A percentile compares a stretch with the other conserved stretches of the same genome.
phyloP scores from a whole-genome alignment of 2,329 filamentous ascomycete species.

The Penicillium glabrum region DNA sequence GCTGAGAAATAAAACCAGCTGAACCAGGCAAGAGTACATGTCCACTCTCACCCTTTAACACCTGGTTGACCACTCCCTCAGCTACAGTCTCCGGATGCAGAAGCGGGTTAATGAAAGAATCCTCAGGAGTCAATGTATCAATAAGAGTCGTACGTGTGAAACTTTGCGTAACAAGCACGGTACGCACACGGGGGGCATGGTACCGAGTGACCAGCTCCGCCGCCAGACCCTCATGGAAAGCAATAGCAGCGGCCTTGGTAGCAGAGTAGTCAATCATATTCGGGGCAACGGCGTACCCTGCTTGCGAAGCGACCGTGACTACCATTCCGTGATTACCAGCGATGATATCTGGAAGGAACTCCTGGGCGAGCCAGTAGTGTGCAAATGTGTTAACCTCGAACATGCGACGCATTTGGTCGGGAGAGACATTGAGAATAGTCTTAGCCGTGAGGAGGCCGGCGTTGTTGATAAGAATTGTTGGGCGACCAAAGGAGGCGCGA shows the following conservation, averaged over 20 bases:
- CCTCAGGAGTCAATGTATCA: constrained; percentile 53
- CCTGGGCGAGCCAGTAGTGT: constrained; percentile 65
- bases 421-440: constrained; percentile 59
- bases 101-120: constrained; percentile 53
- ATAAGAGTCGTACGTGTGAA: constrained; percentile 65
- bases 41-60: constrained; percentile 58
- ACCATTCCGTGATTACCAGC: constrained; percentile 68
- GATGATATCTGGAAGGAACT: constrained; percentile 68
- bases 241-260: constrained; percentile 64
- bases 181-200: constrained; percentile 60
- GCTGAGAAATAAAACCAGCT: constrained; percentile 43
- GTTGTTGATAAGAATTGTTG: constrained; percentile 60
- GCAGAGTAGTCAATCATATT: constrained; percentile 68
- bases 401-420: constrained; percentile 60
- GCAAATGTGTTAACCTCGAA: constrained; percentile 71
- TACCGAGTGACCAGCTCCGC: constrained; percentile 61
- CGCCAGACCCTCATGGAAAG: constrained; percentile 66
- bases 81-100: constrained; percentile 64
- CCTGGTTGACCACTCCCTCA: constrained; percentile 61
- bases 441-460: constrained; percentile 51
- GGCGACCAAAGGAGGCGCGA: constrained; percentile 58
- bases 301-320: constrained; percentile 67
- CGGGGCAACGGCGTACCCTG: constrained; percentile 61
- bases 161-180: constrained; percentile 64
- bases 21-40: constrained; percentile 57